phyloP scores from a whole-genome alignment of 2,329 filamentous ascomycete species.

The Lachnellula hyalina region DNA sequence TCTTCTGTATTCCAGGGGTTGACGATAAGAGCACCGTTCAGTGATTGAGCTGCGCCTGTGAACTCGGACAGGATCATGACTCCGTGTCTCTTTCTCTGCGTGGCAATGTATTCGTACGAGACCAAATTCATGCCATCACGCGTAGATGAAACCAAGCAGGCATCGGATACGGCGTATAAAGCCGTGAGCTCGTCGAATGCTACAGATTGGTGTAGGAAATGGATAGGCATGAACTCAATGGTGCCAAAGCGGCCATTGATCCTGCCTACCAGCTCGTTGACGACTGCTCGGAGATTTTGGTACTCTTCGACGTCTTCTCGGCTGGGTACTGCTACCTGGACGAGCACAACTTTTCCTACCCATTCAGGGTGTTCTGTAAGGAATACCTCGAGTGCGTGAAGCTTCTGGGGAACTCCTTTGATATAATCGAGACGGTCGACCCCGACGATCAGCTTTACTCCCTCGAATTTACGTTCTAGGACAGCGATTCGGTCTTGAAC shows the following conservation, averaged over 20 bases:
- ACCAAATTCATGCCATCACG: conserved; percentile 99
- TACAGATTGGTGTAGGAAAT: conserved; percentile 96
- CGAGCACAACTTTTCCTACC: conserved; percentile 94
- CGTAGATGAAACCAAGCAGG: conserved; percentile 89
- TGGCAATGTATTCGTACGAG: conserved; percentile 96
- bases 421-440: conserved; percentile 98
- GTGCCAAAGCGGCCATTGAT: conserved; percentile 98
- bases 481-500: conserved; percentile 83
- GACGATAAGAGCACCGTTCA: conserved; percentile 89
- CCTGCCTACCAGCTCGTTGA: conserved; percentile 92
- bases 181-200: conserved; percentile 92
- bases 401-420: conserved; percentile 96
- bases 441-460: conserved; percentile 92
- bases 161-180: conserved; percentile 86
- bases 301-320: conserved; percentile 97
- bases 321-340: conserved; percentile 92
- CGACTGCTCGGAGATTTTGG: conserved; percentile 88
- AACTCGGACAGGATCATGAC: conserved; percentile 96
- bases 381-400: conserved; percentile 95
- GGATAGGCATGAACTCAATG: conserved; percentile 97
- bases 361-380: conserved; percentile 94
- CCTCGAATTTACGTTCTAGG: conserved; percentile 85
- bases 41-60: conserved; percentile 86
- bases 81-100: conserved; percentile 83
- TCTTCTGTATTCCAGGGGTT: conserved; percentile 99